Evolutionary conservation across 306 rosid species (phyloP), one percentile per base, ranked within the genome.

Genomic region (Arachis stenosperma): DNA sequence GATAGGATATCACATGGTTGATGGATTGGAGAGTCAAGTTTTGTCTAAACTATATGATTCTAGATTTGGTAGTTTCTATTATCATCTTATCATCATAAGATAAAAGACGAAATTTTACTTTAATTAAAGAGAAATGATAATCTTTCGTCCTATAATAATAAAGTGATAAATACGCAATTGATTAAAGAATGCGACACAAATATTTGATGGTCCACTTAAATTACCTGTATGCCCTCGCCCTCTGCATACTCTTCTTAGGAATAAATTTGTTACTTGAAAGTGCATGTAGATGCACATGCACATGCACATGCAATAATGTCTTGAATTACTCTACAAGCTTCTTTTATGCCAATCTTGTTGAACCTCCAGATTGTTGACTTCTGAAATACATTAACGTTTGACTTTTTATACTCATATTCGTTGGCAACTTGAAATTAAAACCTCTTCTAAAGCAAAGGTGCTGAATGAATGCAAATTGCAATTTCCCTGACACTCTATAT

Each of bases 201-300:
- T 22, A 22, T 22, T 22, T 22, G 27, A 22, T 22, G 27, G 27
- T 22, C 27, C 27, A 22, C 27, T 22, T 48, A 10, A 14, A 47
- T 47, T 7, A 3, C 52, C 3, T 44, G 10, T 44, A 7, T 59
- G 64, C 43, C 43, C 17, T 60, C 7, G 14, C 43, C 65, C 41
- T 47, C 52, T 47, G 36, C 27, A 53, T 29, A 33, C 39, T 61
- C 61, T 61, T n/a, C 61, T 61, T n/a, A 1, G 37, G 37, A 33
- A 33, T 33, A 33, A 33, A 33, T 63, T 57, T 66, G 51, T 40
- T 48, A 5, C 15, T 17, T 55, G 51, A 50, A 15, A 73, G 64
- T 64, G 61, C 67, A 70, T 61, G 69, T 72, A 77, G 69, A 77
- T 81, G 65, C 75, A 77, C 72, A 76, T 81, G 27, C 9, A 52